These are phyloP conservation scores for Myxozyma udenii DNA, from an alignment of 805 yeast genomes.

Conservation along the genomic window DNA sequence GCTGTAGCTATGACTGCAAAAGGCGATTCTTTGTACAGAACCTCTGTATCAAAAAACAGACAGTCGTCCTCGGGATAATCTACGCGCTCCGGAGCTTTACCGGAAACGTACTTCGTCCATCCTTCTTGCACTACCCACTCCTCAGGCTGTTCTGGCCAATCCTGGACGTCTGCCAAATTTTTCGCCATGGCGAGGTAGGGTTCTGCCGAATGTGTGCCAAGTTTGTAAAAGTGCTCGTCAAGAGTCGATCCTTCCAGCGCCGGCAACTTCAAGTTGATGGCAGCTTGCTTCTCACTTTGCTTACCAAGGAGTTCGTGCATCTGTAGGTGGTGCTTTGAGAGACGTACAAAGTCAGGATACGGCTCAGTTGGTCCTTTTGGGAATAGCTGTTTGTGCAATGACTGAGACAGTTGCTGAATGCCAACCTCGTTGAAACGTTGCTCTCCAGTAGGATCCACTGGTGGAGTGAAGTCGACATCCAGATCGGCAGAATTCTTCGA, in stretches of 20 bases:
- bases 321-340: conserved; percentile 59
- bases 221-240: conserved; percentile 75
- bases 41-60: conserved; percentile 87
- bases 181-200: conserved; percentile 58
- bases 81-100: conserved; percentile 55
- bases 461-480: not conserved
- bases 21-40: conserved; percentile 66
- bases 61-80: conserved; percentile 66
- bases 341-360: conserved; percentile 43
- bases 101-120: conserved; percentile 71
- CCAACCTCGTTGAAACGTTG: conserved; percentile 68
- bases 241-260: conserved; percentile 64
- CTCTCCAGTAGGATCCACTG: conserved; percentile 13
- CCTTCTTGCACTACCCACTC: conserved; percentile 65
- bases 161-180: conserved; percentile 42
- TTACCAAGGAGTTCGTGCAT: conserved; percentile 72
- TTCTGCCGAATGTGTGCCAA: conserved; percentile 58
- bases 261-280: conserved; percentile 65
- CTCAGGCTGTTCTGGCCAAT: conserved; percentile 36
- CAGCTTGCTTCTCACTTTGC: conserved; percentile 58
- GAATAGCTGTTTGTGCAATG: conserved; percentile 60
- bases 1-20: conserved; percentile 83
- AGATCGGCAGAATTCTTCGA: not conserved
- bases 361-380: conserved; percentile 40
- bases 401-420: conserved; percentile 66